These are phyloP conservation scores for Cladosporium sp. DNA, from an alignment of 2,329 filamentous ascomycete genomes.

Conservation along the genomic window DNA sequence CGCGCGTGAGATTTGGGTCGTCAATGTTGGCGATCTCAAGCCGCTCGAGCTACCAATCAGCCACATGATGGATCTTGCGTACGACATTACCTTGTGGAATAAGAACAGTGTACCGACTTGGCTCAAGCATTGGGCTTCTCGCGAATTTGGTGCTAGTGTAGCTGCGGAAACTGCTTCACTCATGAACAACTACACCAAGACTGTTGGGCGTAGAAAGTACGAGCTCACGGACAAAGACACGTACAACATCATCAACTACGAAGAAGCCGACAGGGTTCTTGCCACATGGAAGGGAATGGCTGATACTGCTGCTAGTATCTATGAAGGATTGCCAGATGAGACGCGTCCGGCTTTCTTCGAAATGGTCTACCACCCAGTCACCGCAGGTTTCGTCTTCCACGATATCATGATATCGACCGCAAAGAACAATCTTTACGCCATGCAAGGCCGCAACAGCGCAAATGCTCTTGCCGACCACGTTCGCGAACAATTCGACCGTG, in stretches of 20 bases:
- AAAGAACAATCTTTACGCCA: constrained; percentile 56
- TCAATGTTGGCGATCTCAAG: constrained; percentile 68
- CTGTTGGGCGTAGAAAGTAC: constrained; percentile 61
- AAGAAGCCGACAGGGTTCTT: constrained; percentile 61
- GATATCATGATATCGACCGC: constrained; percentile 54
- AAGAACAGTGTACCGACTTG: constrained; percentile 57
- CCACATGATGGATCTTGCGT: constrained; percentile 68
- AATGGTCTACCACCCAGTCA: constrained; percentile 60
- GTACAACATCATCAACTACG: constrained; percentile 64
- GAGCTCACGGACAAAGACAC: constrained; percentile 61
- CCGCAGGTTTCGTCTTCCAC: constrained; percentile 58
- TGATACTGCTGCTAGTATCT: constrained; percentile 56
- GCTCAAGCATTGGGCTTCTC: constrained; percentile 57
- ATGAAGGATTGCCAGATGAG: constrained; percentile 53
- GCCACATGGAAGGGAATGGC: constrained; percentile 57
- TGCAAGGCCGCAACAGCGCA: constrained; percentile 58
- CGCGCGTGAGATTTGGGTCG: constrained; percentile 64
- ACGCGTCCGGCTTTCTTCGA: constrained; percentile 63
- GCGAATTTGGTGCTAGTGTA: constrained; percentile 56
- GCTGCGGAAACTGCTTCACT: constrained; percentile 53
- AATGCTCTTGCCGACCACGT: constrained; percentile 57
- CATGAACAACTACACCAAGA: constrained; percentile 57
- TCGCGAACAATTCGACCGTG: constrained; percentile 56
- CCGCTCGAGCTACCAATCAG: constrained; percentile 65
- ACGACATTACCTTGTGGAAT: constrained; percentile 60